Percentiles rank a stretch among this genome's conserved stretches.
phyloP scores from a whole-genome alignment of 345 rosid species.

The Zanthoxylum bungeanum region DNA sequence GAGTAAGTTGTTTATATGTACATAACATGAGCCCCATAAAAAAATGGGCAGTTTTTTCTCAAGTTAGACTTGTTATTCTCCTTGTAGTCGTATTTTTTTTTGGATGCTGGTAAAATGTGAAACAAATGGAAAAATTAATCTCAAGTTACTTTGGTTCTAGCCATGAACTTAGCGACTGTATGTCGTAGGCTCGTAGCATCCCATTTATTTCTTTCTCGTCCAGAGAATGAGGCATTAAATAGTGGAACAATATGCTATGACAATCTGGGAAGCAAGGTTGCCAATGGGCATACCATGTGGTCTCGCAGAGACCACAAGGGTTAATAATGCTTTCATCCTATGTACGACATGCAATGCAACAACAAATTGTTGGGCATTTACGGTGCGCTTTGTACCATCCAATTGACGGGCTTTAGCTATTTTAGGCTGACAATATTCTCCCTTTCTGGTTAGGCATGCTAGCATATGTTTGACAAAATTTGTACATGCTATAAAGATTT shows the following conservation, averaged over 20 bases:
- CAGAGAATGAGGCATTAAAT: background rate
- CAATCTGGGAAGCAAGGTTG: slow-evolving; percentile 10
- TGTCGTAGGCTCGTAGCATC: too few relatives aligned
- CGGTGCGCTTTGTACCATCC: background rate
- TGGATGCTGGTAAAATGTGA: slow-evolving; percentile 10
- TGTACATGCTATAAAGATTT: background rate
- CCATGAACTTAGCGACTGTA: background rate
- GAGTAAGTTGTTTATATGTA: slow-evolving; percentile 30
- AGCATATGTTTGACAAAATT: background rate
- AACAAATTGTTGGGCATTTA: background rate
- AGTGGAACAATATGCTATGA: slow-evolving; percentile 14
- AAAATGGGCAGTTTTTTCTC: slow-evolving; percentile 41
- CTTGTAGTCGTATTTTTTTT: slow-evolving; percentile 13
- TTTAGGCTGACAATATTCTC: slow-evolving; percentile 4
- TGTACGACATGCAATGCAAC: slow-evolving; percentile 2
- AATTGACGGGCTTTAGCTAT: background rate
- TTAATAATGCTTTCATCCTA: slow-evolving; percentile 11
- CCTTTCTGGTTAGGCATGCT: background rate
- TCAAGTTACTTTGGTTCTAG: background rate
- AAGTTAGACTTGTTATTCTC: slow-evolving; percentile 11
- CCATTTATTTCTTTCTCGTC: background rate
- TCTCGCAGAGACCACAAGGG: slow-evolving; percentile 1
- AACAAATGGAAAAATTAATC: slow-evolving; percentile 18
- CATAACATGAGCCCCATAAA: slow-evolving; percentile 24
- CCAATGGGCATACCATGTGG: background rate